Percentiles rank a stretch among this genome's conserved stretches.
These are phyloP conservation scores for Termitomyces eurrhizus DNA, from an alignment of 768 basidiomycete genomes.

Conservation along the genomic window DNA sequence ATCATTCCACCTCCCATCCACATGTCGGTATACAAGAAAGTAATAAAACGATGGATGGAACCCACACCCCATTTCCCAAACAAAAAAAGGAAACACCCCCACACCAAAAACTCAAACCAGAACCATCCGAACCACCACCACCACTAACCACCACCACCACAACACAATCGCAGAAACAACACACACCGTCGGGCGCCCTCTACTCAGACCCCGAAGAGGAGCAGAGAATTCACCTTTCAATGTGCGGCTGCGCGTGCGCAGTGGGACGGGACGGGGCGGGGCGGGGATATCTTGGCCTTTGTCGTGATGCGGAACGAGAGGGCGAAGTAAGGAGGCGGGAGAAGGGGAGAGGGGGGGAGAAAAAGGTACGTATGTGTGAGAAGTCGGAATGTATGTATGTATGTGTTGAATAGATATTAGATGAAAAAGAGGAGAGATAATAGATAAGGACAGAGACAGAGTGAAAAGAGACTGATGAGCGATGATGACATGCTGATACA, in stretches of 20 bases:
- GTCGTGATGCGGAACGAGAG: not conserved
- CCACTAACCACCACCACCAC: not conserved
- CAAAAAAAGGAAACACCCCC: too few species aligned
- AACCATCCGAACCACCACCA: not conserved
- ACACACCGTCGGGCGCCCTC: conserved; percentile 1
- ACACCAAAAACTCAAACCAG: too few species aligned
- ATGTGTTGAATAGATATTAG: not conserved
- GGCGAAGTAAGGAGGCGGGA: too few species aligned
- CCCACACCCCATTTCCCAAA: too few species aligned
- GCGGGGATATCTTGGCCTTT: not conserved
- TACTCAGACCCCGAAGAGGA: conserved; percentile 19
- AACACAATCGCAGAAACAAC: not conserved
- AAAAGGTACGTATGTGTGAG: not conserved
- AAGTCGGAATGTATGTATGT: not conserved
- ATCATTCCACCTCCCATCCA: too few species aligned
- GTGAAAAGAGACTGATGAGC: not conserved
- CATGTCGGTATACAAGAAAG: too few species aligned
- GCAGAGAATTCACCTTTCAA: conserved; percentile 18
- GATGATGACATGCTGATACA: not conserved
- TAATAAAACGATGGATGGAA: too few species aligned
- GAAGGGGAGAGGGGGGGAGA: not conserved
- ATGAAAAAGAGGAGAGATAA: conserved; percentile 6
- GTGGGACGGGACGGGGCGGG: not conserved
- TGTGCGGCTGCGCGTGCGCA: conserved; percentile 1
- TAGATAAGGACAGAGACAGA: conserved; percentile 3